These are phyloP conservation scores for Scutellaria galericulata DNA, from an alignment of 257 asterid genomes.

Conservation along the genomic window DNA sequence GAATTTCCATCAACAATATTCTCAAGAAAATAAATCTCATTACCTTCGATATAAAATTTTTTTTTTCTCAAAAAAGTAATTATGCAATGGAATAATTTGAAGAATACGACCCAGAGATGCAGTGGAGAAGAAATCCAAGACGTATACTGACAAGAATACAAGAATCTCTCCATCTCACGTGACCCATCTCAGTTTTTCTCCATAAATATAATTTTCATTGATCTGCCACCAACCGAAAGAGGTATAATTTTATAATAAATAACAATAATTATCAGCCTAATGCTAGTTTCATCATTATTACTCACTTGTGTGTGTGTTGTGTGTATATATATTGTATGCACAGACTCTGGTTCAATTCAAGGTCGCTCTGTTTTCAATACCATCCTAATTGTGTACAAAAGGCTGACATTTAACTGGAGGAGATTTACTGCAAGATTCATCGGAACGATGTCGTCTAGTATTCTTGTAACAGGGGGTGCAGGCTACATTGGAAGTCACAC, in stretches of 20 bases:
- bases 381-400: neutral
- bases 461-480: slow-evolving; percentile 63
- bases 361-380: slow-evolving; percentile 20
- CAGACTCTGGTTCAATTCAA: slow-evolving; percentile 33
- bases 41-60: too few relatives aligned
- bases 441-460: slow-evolving; percentile 47
- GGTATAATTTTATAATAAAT: neutral
- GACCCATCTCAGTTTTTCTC: slow-evolving; percentile 38
- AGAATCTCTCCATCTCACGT: slow-evolving; percentile 38
- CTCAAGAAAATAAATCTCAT: neutral
- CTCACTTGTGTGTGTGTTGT: slow-evolving; percentile 12
- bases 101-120: neutral
- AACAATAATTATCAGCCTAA: slow-evolving; percentile 19
- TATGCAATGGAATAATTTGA: slow-evolving; percentile 4
- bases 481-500: slow-evolving; percentile 69
- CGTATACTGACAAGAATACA: slow-evolving; percentile 31
- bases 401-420: neutral
- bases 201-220: slow-evolving; percentile 36
- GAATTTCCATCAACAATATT: slow-evolving; percentile 15
- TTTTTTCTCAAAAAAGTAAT: neutral
- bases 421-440: slow-evolving; percentile 14
- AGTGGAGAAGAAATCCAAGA: slow-evolving; percentile 28
- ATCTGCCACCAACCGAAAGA: slow-evolving; percentile 29
- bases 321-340: slow-evolving; percentile 33
- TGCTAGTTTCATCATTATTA: neutral